Percentiles rank a stretch among this genome's conserved stretches.
These are phyloP conservation scores for Ophiostoma quercus DNA, from an alignment of 2,329 filamentous ascomycete genomes.

Conservation along the genomic window DNA sequence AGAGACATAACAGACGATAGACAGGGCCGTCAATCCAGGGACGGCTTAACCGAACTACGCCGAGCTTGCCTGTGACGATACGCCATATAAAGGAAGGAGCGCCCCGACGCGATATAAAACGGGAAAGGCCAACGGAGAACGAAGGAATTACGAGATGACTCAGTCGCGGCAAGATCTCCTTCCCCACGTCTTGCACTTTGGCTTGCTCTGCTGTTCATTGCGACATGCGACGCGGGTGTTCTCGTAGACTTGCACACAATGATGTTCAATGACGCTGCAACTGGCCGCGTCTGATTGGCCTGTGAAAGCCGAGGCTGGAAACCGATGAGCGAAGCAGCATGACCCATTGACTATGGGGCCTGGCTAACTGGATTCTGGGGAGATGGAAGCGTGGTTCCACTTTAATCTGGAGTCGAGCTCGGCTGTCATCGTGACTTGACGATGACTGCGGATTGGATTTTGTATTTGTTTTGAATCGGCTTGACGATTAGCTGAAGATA, in stretches of 20 bases:
- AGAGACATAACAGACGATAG: not conserved
- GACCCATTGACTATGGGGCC: not conserved
- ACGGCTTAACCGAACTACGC: constrained; percentile 1
- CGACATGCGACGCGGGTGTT: constrained; percentile 16
- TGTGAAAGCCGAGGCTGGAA: constrained; percentile 27
- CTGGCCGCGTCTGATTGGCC: constrained; percentile 20
- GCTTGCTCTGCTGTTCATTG: not conserved
- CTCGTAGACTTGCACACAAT: not conserved
- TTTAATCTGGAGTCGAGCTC: not conserved
- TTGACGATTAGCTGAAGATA: no score
- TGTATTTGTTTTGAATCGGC: no score
- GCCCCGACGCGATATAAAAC: not conserved
- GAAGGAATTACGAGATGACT: constrained; percentile 24
- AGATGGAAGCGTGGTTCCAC: not conserved
- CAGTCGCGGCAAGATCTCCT: not conserved
- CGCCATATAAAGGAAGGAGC: not conserved
- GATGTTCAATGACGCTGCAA: not conserved
- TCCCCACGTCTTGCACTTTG: not conserved
- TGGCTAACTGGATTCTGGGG: constrained; percentile 2
- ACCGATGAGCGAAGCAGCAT: not conserved
- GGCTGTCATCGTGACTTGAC: not conserved
- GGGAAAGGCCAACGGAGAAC: constrained; percentile 16
- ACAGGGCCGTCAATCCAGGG: not conserved
- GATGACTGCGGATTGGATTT: not conserved
- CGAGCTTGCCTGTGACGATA: not conserved